A percentile compares a stretch with the other conserved stretches of the same genome.
phyloP scores from a whole-genome alignment of 805 yeast species.

The Teunomyces atbi region DNA sequence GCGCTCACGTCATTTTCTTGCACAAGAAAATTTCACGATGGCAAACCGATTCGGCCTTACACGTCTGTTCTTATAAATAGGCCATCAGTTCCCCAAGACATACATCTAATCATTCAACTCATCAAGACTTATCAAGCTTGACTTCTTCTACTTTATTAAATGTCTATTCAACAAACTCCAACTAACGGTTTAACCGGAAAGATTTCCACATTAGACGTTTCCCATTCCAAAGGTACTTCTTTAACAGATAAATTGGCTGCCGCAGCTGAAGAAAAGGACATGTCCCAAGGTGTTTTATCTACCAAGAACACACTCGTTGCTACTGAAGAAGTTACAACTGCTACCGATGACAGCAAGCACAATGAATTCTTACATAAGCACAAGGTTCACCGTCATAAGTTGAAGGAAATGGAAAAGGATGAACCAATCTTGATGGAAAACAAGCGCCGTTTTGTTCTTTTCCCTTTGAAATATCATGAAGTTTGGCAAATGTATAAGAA shows the following conservation, averaged over 20 bases:
- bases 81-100: neutral
- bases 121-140: neutral
- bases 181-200: conserved; percentile 47
- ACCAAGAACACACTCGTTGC: conserved; percentile 18
- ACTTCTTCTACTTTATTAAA: conserved; percentile 11
- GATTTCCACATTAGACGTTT: conserved; percentile 40
- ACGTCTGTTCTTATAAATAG: neutral
- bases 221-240: conserved; percentile 30
- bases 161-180: conserved; percentile 63
- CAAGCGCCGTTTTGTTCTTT: conserved; percentile 83
- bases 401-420: conserved; percentile 75
- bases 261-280: conserved; percentile 36
- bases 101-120: neutral
- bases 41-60: conserved; percentile 2
- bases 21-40: conserved; percentile 2
- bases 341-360: conserved; percentile 40
- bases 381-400: conserved; percentile 66
- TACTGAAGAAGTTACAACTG: conserved; percentile 20
- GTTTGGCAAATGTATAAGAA: conserved; percentile 98
- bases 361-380: conserved; percentile 57
- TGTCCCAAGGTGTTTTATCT: conserved; percentile 18
- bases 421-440: conserved; percentile 89
- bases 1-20: neutral
- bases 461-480: conserved; percentile 96
- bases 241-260: conserved; percentile 45